Conservation (phyloP, 306 rosid genomes). For the Potentilla sterilis region DNA sequence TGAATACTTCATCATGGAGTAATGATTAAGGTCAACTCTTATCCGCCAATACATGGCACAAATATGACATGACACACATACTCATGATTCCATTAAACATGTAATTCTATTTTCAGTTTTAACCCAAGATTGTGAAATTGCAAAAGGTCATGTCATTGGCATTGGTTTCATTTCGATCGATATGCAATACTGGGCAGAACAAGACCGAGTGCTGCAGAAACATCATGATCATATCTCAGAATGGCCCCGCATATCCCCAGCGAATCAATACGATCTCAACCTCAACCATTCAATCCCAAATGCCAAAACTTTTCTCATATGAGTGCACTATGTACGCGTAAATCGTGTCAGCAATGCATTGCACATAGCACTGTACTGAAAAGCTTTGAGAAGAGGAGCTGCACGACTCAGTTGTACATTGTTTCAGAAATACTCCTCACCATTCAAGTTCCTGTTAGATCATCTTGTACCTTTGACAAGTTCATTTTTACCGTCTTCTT, state of each 20-base stretch:
- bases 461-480: background rate
- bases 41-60: too few relatives aligned
- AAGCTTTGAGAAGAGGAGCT: background rate
- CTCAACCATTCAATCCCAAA: slow-evolving; percentile 6
- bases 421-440: slow-evolving; percentile 4
- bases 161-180: background rate
- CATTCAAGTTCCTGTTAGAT: background rate
- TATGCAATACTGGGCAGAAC: background rate
- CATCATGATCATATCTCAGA: background rate
- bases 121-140: background rate
- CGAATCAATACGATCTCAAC: background rate
- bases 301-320: background rate
- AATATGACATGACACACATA: too few relatives aligned
- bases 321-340: background rate
- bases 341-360: background rate
- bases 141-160: background rate
- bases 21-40: background rate
- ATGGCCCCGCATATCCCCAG: background rate
- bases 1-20: background rate
- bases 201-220: background rate
- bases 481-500: background rate
- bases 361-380: background rate
- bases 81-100: too few relatives aligned
- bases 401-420: background rate
- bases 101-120: background rate